phyloP scores from a whole-genome alignment of 805 yeast genomes.

The Kodamaea restingae region DNA sequence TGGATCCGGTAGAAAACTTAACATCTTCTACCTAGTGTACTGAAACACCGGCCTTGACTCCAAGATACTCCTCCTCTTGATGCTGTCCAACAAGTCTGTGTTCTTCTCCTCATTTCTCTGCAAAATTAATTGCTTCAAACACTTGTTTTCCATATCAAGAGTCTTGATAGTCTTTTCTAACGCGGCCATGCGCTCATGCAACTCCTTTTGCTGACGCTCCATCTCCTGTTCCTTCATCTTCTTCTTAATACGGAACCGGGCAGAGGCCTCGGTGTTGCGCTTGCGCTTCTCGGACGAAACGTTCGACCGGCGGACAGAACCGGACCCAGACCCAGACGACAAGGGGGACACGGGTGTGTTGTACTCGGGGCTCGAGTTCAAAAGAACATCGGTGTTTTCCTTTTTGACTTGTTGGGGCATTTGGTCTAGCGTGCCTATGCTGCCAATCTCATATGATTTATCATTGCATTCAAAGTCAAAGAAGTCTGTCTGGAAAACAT shows the following conservation, averaged over 20 bases:
- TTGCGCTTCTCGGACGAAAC: constrained; percentile 70
- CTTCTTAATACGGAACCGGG: constrained; percentile 88
- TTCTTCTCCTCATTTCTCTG: constrained; percentile 55
- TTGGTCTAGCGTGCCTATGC: background rate
- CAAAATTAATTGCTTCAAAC: constrained; percentile 77
- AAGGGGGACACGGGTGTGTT: constrained; percentile 5
- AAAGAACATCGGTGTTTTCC: constrained; percentile 1
- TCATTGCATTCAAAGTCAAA: constrained; percentile 36
- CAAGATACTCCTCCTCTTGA: constrained; percentile 24
- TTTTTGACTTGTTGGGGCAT: background rate
- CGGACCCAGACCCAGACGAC: constrained; percentile 3
- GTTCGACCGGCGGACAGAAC: constrained; percentile 9
- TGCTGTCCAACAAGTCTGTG: constrained; percentile 25
- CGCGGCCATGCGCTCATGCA: constrained; percentile 60
- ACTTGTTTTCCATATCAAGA: constrained; percentile 87
- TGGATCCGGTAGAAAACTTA: constrained; percentile 1
- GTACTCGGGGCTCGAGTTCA: constrained; percentile 3
- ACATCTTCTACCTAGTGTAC: constrained; percentile 25
- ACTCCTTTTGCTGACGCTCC: constrained; percentile 70
- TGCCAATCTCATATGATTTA: constrained; percentile 9
- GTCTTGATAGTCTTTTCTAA: constrained; percentile 76
- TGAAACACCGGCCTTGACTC: constrained; percentile 22
- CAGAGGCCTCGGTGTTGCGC: constrained; percentile 91
- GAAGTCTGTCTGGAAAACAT: constrained; percentile 38
- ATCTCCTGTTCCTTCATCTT: constrained; percentile 88